Conservation (phyloP, 2,329 filamentous ascomycete genomes). For the Sporothrix variecibatus region DNA sequence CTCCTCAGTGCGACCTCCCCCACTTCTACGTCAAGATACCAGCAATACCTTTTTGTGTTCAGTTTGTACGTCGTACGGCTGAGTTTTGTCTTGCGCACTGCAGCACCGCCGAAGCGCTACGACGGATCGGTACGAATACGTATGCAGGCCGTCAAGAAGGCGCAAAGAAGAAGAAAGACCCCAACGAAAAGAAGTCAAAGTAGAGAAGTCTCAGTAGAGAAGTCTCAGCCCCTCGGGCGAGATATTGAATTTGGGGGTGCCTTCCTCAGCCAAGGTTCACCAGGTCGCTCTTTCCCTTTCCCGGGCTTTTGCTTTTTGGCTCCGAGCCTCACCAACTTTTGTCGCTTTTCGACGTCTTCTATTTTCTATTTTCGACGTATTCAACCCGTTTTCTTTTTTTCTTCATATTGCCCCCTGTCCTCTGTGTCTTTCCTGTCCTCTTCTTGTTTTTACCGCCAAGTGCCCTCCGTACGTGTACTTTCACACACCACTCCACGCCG, state of each 20-base stretch:
- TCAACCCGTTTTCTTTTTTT: not conserved
- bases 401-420: not conserved
- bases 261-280: not conserved
- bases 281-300: not conserved
- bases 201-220: not conserved
- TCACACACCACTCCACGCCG: slow-evolving; percentile 11
- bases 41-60: no score
- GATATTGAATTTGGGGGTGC: not conserved
- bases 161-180: not conserved
- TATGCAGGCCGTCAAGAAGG: not conserved
- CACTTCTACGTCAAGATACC: not conserved
- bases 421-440: not conserved
- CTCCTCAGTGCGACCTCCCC: not conserved
- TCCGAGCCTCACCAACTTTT: not conserved
- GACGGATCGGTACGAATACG: not conserved
- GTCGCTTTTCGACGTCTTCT: not conserved
- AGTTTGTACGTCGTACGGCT: no score
- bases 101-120: slow-evolving; percentile 6
- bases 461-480: not conserved
- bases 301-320: not conserved
- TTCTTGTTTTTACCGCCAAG: not conserved
- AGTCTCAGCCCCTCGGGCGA: slow-evolving; percentile 7
- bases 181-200: not conserved
- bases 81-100: not conserved
- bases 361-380: not conserved